A percentile compares a stretch with the other conserved stretches of the same genome.
These are phyloP conservation scores for Solanum chacoense DNA, from an alignment of 305 asterid species.

Conservation along the genomic window DNA sequence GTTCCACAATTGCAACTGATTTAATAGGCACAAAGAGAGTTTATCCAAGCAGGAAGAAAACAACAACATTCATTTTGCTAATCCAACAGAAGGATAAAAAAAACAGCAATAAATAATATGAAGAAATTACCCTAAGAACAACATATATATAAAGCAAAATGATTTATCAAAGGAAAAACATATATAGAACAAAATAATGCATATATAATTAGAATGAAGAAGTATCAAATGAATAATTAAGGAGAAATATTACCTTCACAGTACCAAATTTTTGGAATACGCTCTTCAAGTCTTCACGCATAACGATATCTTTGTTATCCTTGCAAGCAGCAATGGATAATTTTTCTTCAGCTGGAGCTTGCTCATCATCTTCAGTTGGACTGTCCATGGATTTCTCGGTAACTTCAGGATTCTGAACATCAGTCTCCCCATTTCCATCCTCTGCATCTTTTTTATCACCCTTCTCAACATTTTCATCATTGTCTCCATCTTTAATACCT, in stretches of 20 bases:
- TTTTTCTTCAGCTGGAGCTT: constrained; percentile 31
- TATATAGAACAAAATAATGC: background rate
- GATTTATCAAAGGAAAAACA: background rate
- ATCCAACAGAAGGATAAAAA: background rate
- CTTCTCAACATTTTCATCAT: constrained; percentile 14
- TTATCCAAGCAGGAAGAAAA: background rate
- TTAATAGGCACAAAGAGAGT: background rate
- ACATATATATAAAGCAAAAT: background rate
- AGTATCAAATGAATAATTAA: background rate
- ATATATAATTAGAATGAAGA: background rate
- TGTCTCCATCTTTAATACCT: constrained; percentile 16
- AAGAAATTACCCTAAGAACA: background rate
- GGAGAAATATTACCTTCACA: constrained; percentile 49
- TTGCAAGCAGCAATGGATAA: constrained; percentile 24
- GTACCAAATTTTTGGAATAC: constrained; percentile 65
- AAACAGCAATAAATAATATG: background rate
- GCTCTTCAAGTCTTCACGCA: constrained; percentile 81
- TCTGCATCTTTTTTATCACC: constrained; percentile 25
- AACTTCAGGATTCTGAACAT: constrained; percentile 23
- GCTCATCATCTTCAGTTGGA: constrained; percentile 26
- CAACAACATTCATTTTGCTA: background rate
- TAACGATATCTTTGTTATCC: constrained; percentile 64
- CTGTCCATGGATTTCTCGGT: constrained; percentile 25
- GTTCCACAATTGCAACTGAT: background rate
- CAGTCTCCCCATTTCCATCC: constrained; percentile 22